A percentile compares a stretch with the other conserved stretches of the same genome.
phyloP scores from a whole-genome alignment of 2,329 filamentous ascomycete genomes.

The Penicillium sp. region DNA sequence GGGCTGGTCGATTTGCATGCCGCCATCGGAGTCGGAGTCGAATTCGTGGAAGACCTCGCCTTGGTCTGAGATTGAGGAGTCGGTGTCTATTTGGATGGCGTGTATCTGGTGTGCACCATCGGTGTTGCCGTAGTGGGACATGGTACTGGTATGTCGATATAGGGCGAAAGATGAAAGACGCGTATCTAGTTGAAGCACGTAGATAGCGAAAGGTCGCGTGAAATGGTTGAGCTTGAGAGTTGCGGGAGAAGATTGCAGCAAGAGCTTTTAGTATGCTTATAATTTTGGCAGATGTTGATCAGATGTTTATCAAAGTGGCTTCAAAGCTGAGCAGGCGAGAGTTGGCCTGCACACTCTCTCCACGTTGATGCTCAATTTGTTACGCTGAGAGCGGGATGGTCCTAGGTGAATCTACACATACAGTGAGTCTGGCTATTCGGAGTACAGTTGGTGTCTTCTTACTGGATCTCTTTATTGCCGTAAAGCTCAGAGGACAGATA shows the following conservation, averaged over 20 bases:
- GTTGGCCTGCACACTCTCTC: not conserved
- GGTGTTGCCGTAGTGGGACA: not conserved
- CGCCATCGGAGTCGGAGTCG: constrained; percentile 19
- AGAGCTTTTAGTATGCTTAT: not conserved
- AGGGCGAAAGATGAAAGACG: too few relatives aligned
- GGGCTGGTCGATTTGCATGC: constrained; percentile 25
- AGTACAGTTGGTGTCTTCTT: not conserved
- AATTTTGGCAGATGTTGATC: not conserved
- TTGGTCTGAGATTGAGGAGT: not conserved
- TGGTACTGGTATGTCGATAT: not conserved
- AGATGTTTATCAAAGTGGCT: not conserved
- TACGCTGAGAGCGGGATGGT: not conserved
- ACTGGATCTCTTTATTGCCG: not conserved
- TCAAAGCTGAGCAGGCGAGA: not conserved
- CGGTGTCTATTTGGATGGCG: constrained; percentile 10
- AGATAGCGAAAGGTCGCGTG: not conserved
- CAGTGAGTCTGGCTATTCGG: not conserved
- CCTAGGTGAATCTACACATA: not conserved
- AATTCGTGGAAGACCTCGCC: constrained; percentile 6
- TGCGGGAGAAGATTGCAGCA: not conserved
- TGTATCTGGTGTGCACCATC: constrained; percentile 4
- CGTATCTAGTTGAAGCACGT: not conserved
- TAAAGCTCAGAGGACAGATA: not conserved
- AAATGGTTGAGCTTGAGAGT: not conserved
- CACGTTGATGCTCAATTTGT: not conserved